Evolutionary conservation across 352 stramenopile species (phyloP), one percentile per base, ranked within the genome.

Genomic region (Thalassiosira exigua): DNA sequence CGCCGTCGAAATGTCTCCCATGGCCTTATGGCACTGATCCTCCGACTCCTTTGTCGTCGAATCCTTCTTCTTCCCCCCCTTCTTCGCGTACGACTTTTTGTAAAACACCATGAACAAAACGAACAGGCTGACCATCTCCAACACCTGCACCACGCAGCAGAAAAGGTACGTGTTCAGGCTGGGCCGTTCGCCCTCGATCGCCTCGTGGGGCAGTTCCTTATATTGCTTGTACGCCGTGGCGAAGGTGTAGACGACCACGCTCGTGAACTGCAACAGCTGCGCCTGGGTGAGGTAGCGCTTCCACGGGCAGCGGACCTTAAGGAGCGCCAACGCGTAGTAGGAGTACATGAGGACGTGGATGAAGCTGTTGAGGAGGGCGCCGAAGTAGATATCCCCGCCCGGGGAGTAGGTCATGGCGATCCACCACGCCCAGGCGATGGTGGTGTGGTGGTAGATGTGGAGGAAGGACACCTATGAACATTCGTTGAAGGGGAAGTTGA

Each of bases 321-420:
- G 17, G n/a, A 93, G 58, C 19, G 75, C 77, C 5, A 93, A 59
- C 14, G 82, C 82, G 52, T 94, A 94, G 73, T 94, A 94, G 0
- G 84, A 89, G 69, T 94, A 94, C 90, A 94, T 94, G 46, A 94
- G 76, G 9, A 94, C 88, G 71, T 94, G 90, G 66, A 94, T 93
- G 44, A 75, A 85, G 1, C 84, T 92, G 61, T 94, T 94, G 17
- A 92, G 58, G 5, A 93, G 69, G 12, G 86, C 90, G 17, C 90
- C 88, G 81, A 94, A 94, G 76, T 93, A 94, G 22, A 69, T 60
- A 62, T 93, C 88, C 56, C 90, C 90, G 33, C 77, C 81, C 4
- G 84, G 81, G 24, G 57, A 87, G 19, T 81, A 71, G 22, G 32
- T 64, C 3, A 92, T 71, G 17, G 79, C 87, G 64, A 89, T 79